phyloP scores from a whole-genome alignment of 768 basidiomycete genomes.

The Pulveroboletus sp. region DNA sequence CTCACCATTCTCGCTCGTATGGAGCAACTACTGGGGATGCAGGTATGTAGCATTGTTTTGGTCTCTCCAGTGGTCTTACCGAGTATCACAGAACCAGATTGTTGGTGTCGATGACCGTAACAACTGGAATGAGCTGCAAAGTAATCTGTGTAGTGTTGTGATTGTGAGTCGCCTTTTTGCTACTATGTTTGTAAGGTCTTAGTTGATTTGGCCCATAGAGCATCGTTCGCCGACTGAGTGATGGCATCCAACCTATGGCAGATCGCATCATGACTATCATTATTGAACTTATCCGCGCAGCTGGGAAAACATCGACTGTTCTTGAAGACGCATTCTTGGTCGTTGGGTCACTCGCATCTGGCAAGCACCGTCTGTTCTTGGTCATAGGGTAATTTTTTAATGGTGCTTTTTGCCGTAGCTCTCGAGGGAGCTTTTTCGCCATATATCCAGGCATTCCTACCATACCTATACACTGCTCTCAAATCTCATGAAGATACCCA shows the following conservation, averaged over 20 bases:
- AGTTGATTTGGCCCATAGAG: slow-evolving; percentile 43
- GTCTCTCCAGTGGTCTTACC: neutral
- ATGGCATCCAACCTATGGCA: slow-evolving; percentile 80
- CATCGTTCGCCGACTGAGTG: slow-evolving; percentile 78
- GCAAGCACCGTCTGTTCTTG: slow-evolving; percentile 32
- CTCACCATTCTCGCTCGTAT: slow-evolving; percentile 83
- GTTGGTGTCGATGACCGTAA: slow-evolving; percentile 93
- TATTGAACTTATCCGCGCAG: slow-evolving; percentile 77
- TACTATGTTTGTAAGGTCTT: neutral
- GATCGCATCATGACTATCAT: slow-evolving; percentile 94
- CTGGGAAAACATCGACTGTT: slow-evolving; percentile 90
- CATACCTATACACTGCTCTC: slow-evolving; percentile 83
- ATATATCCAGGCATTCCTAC: slow-evolving; percentile 82
- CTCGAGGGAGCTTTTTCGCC: slow-evolving; percentile 75
- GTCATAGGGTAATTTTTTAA: neutral
- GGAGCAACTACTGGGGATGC: slow-evolving; percentile 81
- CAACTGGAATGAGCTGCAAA: slow-evolving; percentile 98
- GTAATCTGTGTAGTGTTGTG: slow-evolving; percentile 88
- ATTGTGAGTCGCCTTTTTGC: slow-evolving; percentile 50
- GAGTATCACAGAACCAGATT: slow-evolving; percentile 68
- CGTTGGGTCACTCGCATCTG: slow-evolving; percentile 79
- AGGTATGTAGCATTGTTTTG: slow-evolving; percentile 45
- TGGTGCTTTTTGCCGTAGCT: slow-evolving; percentile 36
- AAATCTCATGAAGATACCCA: slow-evolving; percentile 93
- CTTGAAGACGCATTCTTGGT: slow-evolving; percentile 96